Conservation (phyloP, 495 filamentous ascomycete species). For the Aspergillus haitiensis region DNA sequence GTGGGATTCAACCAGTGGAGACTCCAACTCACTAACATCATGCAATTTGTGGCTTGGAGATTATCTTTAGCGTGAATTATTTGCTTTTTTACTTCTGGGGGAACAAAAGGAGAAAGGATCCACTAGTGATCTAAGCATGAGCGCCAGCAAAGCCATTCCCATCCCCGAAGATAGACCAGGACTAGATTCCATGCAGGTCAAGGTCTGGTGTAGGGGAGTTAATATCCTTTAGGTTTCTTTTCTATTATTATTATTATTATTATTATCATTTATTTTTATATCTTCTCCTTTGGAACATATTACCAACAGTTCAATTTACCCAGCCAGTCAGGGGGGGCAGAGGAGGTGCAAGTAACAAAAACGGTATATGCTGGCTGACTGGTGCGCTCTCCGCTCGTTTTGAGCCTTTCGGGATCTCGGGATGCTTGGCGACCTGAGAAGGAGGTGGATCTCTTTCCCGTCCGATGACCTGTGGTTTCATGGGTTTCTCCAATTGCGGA, state of each 20-base stretch:
- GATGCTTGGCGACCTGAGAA: neutral
- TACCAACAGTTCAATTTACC: neutral
- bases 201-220: neutral
- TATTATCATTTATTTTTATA: neutral
- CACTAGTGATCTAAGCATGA: conserved; percentile 4
- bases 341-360: neutral
- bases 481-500: neutral
- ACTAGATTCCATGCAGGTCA: neutral
- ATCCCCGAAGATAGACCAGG: neutral
- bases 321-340: neutral
- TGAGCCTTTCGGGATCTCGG: neutral
- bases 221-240: too few relatives aligned
- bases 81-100: conserved; percentile 7
- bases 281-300: neutral
- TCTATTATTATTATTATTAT: too few relatives aligned
- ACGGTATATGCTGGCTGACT: neutral
- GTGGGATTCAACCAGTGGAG: conserved; percentile 9
- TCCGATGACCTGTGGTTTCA: conserved; percentile 1
- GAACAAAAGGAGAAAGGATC: neutral
- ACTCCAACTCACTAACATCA: neutral
- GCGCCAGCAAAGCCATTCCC: neutral
- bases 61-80: conserved; percentile 7
- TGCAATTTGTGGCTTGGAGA: conserved; percentile 6
- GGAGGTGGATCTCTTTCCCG: conserved; percentile 2
- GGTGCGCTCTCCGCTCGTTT: neutral